Evolutionary conservation across 1,284 basidiomycete species (phyloP).

Genomic region (Sutorius eximius): DNA sequence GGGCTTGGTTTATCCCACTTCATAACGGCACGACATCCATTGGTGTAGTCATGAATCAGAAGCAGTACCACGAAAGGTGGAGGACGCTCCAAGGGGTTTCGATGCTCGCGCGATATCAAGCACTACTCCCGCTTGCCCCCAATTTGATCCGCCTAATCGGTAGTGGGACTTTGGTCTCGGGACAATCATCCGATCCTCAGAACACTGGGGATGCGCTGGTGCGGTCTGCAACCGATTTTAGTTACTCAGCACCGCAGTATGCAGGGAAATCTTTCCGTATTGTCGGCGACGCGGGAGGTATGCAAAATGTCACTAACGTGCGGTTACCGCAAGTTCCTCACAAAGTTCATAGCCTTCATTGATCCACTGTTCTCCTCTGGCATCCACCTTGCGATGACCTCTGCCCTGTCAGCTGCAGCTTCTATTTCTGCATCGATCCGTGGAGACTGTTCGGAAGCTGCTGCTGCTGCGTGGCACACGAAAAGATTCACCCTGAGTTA

Average conservation of each 20-base stretch:
- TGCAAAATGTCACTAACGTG: neutral
- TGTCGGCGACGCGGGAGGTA: conserved; percentile 73
- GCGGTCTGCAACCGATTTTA: conserved; percentile 60
- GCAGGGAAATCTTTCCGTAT: conserved; percentile 61
- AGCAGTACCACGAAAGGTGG: conserved; percentile 43
- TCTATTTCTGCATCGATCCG: conserved; percentile 54
- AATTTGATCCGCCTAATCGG: conserved; percentile 54
- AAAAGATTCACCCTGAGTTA: conserved; percentile 53
- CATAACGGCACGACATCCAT: conserved; percentile 67
- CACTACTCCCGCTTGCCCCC: conserved; percentile 43
- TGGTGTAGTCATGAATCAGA: conserved; percentile 70
- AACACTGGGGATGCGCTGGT: conserved; percentile 30
- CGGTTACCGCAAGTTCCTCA: neutral
- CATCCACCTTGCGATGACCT: conserved; percentile 59
- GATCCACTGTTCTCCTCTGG: conserved; percentile 67
- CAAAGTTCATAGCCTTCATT: conserved; percentile 50
- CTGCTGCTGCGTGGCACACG: conserved; percentile 51
- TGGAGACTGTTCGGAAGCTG: conserved; percentile 48
- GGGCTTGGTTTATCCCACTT: conserved; percentile 78
- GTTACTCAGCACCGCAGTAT: conserved; percentile 65
- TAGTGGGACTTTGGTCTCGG: conserved; percentile 43
- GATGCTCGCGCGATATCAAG: conserved; percentile 32
- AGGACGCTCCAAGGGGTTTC: conserved; percentile 43
- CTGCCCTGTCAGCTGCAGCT: conserved; percentile 55
- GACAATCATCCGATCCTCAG: conserved; percentile 18